Conservation (phyloP, 2,329 filamentous ascomycete species). For the Paracoccidioides lutzii region DNA sequence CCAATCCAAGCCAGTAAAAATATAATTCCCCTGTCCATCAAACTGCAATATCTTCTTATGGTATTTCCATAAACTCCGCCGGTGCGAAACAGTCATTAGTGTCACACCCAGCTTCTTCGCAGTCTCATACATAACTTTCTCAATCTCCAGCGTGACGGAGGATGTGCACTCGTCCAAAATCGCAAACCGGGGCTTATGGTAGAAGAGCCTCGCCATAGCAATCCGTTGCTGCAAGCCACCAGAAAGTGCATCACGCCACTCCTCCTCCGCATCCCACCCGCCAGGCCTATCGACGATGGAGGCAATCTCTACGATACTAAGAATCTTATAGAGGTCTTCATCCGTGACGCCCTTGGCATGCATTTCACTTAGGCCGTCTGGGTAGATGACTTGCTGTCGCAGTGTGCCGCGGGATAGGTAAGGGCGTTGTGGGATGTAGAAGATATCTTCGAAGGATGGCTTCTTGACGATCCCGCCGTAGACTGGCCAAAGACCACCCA, state of each 20-base stretch:
- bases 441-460: constrained; percentile 83
- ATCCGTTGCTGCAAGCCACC: constrained; percentile 90
- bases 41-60: constrained; percentile 92
- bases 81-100: constrained; percentile 90
- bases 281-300: constrained; percentile 65
- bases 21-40: constrained; percentile 80
- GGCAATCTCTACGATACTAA: constrained; percentile 69
- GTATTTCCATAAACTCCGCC: constrained; percentile 90
- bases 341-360: constrained; percentile 73
- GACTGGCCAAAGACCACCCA: constrained; percentile 93
- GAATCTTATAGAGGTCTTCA: constrained; percentile 60
- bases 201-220: constrained; percentile 91
- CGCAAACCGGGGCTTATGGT: constrained; percentile 82
- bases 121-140: constrained; percentile 93
- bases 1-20: constrained; percentile 82
- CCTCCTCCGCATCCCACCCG: constrained; percentile 86
- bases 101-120: constrained; percentile 86
- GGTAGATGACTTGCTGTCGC: constrained; percentile 95
- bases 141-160: constrained; percentile 86
- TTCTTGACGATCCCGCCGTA: constrained; percentile 91
- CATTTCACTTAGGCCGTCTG: constrained; percentile 78
- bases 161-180: constrained; percentile 96
- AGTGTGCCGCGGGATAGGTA: constrained; percentile 84
- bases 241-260: constrained; percentile 91
- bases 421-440: constrained; percentile 93